A percentile compares a stretch with the other conserved stretches of the same genome.
Evolutionary conservation across 345 rosid genomes (phyloP).

Genomic region (Bruguiera gymnorhiza): DNA sequence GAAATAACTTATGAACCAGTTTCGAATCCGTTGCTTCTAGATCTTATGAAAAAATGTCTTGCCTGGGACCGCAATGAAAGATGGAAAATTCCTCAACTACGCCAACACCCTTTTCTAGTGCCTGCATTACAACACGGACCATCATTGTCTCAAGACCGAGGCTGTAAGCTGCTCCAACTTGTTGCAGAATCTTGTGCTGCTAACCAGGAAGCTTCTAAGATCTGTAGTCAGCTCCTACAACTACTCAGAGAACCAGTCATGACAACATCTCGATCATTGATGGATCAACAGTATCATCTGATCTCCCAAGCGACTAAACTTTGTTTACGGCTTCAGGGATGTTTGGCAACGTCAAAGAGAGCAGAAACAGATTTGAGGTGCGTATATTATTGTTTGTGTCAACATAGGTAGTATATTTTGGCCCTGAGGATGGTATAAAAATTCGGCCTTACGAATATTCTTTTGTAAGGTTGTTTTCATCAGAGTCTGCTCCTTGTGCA

Average conservation of each 20-base stretch:
- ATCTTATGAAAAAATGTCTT: slow-evolving; percentile 89
- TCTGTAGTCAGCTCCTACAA: slow-evolving; percentile 46
- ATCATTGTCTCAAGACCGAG: slow-evolving; percentile 35
- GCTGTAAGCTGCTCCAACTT: slow-evolving; percentile 43
- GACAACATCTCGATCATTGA: slow-evolving; percentile 12
- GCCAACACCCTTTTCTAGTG: slow-evolving; percentile 85
- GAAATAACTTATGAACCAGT: slow-evolving; percentile 62
- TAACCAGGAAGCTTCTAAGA: slow-evolving; percentile 38
- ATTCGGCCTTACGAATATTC: no score
- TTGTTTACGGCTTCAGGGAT: slow-evolving; percentile 54
- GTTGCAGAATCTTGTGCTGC: slow-evolving; percentile 47
- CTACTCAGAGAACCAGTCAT: slow-evolving; percentile 43
- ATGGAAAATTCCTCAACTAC: slow-evolving; percentile 94
- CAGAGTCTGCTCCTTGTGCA: no score
- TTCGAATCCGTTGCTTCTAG: slow-evolving; percentile 91
- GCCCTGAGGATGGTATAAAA: no score
- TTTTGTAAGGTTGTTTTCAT: no score
- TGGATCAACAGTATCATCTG: slow-evolving; percentile 41
- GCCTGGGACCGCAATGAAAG: slow-evolving; percentile 88
- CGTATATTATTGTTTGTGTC: not conserved
- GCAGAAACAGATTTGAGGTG: slow-evolving; percentile 5
- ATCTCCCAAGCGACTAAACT: slow-evolving; percentile 52
- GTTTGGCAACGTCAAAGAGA: slow-evolving; percentile 28
- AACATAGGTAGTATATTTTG: no score
- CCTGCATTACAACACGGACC: slow-evolving; percentile 54